Percentiles rank a stretch among this genome's conserved stretches.
These are phyloP conservation scores for Fomitopsis serialis DNA, from an alignment of 768 basidiomycete species.

Conservation along the genomic window DNA sequence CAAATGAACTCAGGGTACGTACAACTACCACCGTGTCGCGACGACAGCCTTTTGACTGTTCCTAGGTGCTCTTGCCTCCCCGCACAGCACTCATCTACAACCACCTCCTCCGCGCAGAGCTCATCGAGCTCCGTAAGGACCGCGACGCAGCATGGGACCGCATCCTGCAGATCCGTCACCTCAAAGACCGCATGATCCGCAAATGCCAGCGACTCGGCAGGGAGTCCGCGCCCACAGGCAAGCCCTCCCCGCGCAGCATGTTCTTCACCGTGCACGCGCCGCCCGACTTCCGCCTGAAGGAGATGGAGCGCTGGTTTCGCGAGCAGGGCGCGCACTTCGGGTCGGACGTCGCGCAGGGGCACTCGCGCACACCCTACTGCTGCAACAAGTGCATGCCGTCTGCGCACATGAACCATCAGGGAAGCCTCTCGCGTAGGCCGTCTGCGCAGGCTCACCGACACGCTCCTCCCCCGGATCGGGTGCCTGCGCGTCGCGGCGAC, in stretches of 20 bases:
- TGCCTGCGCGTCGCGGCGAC: constrained; percentile 10
- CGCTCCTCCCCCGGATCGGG: constrained; percentile 11
- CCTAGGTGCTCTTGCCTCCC: constrained; percentile 56
- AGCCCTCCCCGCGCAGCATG: constrained; percentile 33
- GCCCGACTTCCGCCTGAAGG: constrained; percentile 67
- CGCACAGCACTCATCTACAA: constrained; percentile 61
- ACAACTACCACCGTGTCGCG: background rate
- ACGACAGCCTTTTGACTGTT: constrained; percentile 4
- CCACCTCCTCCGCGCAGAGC: constrained; percentile 59
- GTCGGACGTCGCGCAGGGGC: constrained; percentile 3
- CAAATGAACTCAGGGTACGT: constrained; percentile 64
- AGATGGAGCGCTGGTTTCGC: constrained; percentile 76
- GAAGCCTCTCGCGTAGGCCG: background rate
- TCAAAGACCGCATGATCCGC: constrained; percentile 80
- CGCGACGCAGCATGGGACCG: constrained; percentile 57
- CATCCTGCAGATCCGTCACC: constrained; percentile 66
- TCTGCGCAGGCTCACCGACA: background rate
- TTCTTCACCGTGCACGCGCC: constrained; percentile 69
- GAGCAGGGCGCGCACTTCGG: constrained; percentile 30
- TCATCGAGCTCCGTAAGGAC: constrained; percentile 54
- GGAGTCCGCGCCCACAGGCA: constrained; percentile 34
- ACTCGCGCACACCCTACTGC: constrained; percentile 12
- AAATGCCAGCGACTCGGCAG: constrained; percentile 66
- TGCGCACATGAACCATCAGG: background rate
- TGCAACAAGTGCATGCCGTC: constrained; percentile 9